Conservation (phyloP, 768 basidiomycete genomes). For the Amanita subjunquillea region DNA sequence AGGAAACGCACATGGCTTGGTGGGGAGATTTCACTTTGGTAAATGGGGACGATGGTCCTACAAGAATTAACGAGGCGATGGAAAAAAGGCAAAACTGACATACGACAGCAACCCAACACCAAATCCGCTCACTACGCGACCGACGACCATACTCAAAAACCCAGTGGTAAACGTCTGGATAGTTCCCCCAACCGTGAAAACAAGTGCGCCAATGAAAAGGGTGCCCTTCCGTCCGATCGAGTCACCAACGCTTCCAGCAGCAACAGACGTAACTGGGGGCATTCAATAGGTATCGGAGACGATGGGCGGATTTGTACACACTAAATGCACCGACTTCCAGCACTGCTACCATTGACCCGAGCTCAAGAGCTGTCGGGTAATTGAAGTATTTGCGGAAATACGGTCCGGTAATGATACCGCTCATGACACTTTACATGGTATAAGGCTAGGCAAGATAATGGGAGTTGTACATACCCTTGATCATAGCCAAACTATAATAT, state of each 20-base stretch:
- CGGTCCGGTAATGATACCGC: conserved; percentile 83
- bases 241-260: conserved; percentile 85
- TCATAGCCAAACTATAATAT: conserved; percentile 66
- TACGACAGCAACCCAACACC: conserved; percentile 87
- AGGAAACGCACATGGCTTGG: conserved; percentile 61
- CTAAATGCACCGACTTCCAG: conserved; percentile 88
- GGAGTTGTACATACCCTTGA: conserved; percentile 47
- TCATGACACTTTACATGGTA: conserved; percentile 56
- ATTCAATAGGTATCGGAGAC: neutral
- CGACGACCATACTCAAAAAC: conserved; percentile 73
- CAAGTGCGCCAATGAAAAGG: conserved; percentile 68
- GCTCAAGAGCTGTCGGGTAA: conserved; percentile 57
- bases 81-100: conserved; percentile 16
- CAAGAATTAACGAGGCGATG: neutral
- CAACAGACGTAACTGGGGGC: conserved; percentile 69
- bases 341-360: conserved; percentile 96
- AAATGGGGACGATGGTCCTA: conserved; percentile 87
- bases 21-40: conserved; percentile 93
- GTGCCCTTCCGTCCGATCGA: conserved; percentile 78
- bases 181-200: conserved; percentile 82
- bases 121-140: conserved; percentile 75
- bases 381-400: conserved; percentile 79
- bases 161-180: conserved; percentile 79
- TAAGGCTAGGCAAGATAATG: conserved; percentile 8
- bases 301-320: conserved; percentile 23